Evolutionary conservation across 2,329 filamentous ascomycete genomes (phyloP), one percentile per base, ranked within the genome.

Genomic region (Atkinsonella texensis): DNA sequence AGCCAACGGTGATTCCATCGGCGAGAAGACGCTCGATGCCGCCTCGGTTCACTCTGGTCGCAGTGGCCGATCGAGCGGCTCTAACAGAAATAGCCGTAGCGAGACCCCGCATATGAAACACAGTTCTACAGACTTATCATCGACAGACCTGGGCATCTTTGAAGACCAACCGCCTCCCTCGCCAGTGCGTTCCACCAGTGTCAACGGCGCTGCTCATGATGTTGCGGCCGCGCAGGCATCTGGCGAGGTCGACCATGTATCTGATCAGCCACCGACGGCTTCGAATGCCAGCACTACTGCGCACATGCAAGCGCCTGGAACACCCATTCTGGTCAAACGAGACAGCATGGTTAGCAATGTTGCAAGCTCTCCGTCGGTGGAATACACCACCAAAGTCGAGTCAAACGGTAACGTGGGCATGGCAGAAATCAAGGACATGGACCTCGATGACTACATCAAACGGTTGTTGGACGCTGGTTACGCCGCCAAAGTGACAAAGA

Each of bases 381-480:
- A 73, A 8, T 66, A 69, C n/a, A 57, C 56, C 31, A 57, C 56
- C 50, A 68, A 64, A 54, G 52, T 57, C 20, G 79, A 83, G 46
- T 65, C 70, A 3, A 67, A 67, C 51, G 65, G 70, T 8, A 74
- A 71, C 51, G 86, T 95, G 69, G 86, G 87, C 56, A 94, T 97
- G 77, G 83, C 86, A 51, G 88, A 94, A 20, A 80, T 97, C 62
- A 95, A 95, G 68, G 82, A 90, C 38, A 87, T 93, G 59, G 93
- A 98, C 65, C 75, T 98, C 32, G 93, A 98, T 64, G 93, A 98
- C 64, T 96, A 95, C 76, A 98, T 98, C 65, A 89, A 90, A 62
- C 83, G 93, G 43, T 79, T 98, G 43, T 74, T 98, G 50, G 93
- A 98, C 68, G 91, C 93, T 10, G 93, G 87, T 12, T 98, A 98